A percentile compares a stretch with the other conserved stretches of the same genome.
These are phyloP conservation scores for Pseudogymnoascus sp. DNA, from an alignment of 2,329 filamentous ascomycete species.

Conservation along the genomic window DNA sequence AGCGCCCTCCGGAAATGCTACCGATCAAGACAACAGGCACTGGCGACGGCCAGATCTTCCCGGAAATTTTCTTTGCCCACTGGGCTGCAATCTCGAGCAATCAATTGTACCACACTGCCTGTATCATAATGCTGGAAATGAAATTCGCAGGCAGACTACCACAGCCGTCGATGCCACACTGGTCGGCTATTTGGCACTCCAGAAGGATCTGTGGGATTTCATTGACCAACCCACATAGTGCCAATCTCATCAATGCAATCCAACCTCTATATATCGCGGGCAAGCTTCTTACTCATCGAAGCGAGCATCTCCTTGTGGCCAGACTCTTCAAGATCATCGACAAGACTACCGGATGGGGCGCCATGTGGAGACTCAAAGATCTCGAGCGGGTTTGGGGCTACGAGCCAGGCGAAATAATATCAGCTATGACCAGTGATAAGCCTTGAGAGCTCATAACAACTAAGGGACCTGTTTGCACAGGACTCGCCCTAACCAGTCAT, in stretches of 20 bases:
- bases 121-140: slow-evolving; percentile 42
- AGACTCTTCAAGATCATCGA: slow-evolving; percentile 44
- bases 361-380: slow-evolving; percentile 45
- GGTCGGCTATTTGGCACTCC: slow-evolving; percentile 47
- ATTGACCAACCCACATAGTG: slow-evolving; percentile 46
- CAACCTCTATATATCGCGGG: slow-evolving; percentile 52
- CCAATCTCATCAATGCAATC: slow-evolving; percentile 50
- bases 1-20: slow-evolving; percentile 40
- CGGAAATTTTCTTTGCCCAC: slow-evolving; percentile 44
- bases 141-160: slow-evolving; percentile 28
- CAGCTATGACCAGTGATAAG: background rate
- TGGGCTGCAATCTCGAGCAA: slow-evolving; percentile 50
- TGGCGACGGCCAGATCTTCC: slow-evolving; percentile 36
- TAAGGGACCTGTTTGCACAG: background rate
- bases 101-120: slow-evolving; percentile 50
- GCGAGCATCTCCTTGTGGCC: slow-evolving; percentile 34
- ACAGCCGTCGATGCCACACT: slow-evolving; percentile 16
- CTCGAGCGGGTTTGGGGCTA: slow-evolving; percentile 32
- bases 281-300: slow-evolving; percentile 43
- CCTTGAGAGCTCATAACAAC: background rate
- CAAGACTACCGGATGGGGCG: slow-evolving; percentile 45
- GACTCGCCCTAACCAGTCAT: too few species aligned
- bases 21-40: slow-evolving; percentile 38
- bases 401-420: slow-evolving; percentile 1
- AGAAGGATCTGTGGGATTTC: slow-evolving; percentile 49